These are phyloP conservation scores for Quercus glauca DNA, from an alignment of 306 rosid genomes.

Conservation along the genomic window DNA sequence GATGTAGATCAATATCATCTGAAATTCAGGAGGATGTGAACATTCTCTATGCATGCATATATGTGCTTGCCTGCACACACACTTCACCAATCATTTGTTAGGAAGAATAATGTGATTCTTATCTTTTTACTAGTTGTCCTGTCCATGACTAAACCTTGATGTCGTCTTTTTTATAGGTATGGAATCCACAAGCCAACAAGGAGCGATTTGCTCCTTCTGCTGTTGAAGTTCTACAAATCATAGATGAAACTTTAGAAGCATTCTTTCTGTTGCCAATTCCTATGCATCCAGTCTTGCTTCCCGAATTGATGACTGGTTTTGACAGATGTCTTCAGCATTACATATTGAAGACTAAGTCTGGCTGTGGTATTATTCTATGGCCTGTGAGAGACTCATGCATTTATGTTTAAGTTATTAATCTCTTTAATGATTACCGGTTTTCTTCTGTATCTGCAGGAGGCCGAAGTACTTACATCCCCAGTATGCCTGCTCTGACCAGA, in stretches of 20 bases:
- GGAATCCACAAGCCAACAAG: slow-evolving; percentile 81
- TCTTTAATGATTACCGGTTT: slow-evolving; percentile 15
- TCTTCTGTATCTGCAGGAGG: slow-evolving; percentile 56
- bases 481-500: slow-evolving; percentile 84
- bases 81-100: too few relatives aligned
- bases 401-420: slow-evolving; percentile 17
- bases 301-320: slow-evolving; percentile 71
- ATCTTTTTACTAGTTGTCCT: background rate
- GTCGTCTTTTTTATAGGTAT: slow-evolving; percentile 40
- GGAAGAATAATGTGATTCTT: background rate
- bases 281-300: slow-evolving; percentile 57
- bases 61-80: too few relatives aligned
- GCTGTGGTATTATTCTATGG: slow-evolving; percentile 61
- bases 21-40: background rate
- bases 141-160: slow-evolving; percentile 7
- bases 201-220: slow-evolving; percentile 83
- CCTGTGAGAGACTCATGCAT: slow-evolving; percentile 7
- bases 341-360: slow-evolving; percentile 66
- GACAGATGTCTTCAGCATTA: slow-evolving; percentile 85
- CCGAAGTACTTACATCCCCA: slow-evolving; percentile 57
- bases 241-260: slow-evolving; percentile 88
- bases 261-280: slow-evolving; percentile 83
- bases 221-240: slow-evolving; percentile 65
- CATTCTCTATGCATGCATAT: background rate
- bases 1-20: background rate